Conservation (phyloP, 306 rosid genomes). For the Cucurbita maxima region DNA sequence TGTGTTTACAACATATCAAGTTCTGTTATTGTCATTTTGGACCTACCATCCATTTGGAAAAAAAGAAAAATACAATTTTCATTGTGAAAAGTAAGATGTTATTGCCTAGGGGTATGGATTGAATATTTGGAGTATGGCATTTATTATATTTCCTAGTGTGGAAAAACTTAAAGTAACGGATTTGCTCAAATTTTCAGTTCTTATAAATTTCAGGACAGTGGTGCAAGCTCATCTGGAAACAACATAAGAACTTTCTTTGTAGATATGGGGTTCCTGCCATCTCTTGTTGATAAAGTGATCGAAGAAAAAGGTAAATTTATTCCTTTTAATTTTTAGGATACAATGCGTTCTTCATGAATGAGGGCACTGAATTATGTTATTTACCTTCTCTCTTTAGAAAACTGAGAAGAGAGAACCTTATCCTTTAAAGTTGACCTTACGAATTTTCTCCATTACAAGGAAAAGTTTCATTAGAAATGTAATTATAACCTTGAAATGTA, state of each 20-base stretch:
- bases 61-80: background rate
- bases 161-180: background rate
- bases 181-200: background rate
- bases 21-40: background rate
- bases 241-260: conserved; percentile 41
- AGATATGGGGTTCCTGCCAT: conserved; percentile 78
- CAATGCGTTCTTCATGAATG: background rate
- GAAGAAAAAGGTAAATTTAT: conserved; percentile 53
- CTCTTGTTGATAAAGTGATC: conserved; percentile 64
- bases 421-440: background rate
- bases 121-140: background rate
- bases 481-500: background rate
- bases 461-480: background rate
- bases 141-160: background rate
- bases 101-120: background rate
- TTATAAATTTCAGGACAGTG: conserved; percentile 28
- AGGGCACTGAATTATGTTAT: background rate
- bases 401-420: background rate
- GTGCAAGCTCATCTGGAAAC: conserved; percentile 70
- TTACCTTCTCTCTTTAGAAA: background rate
- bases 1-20: background rate
- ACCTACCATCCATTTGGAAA: background rate
- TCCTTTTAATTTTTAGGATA: background rate
- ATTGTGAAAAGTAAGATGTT: background rate
- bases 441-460: background rate